Conservation (phyloP, 2,329 filamentous ascomycete species). For the Cercospora nicotianae region DNA sequence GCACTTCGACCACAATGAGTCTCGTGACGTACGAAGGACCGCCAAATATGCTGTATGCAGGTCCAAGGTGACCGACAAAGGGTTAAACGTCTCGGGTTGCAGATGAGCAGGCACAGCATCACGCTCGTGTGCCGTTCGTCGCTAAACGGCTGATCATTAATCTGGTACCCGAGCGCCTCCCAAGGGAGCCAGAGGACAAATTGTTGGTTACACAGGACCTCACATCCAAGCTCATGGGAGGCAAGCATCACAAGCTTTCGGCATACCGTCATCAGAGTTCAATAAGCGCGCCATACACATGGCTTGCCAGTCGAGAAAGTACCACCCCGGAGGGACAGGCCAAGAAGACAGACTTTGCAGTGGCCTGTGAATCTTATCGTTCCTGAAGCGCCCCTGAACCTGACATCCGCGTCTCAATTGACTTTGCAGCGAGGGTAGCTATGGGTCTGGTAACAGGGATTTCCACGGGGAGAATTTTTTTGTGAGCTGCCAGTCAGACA, state of each 20-base stretch:
- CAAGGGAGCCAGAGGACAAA: neutral
- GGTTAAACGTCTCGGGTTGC: neutral
- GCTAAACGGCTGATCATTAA: neutral
- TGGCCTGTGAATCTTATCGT: conserved; percentile 1
- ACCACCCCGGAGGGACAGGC: neutral
- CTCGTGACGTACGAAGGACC: neutral
- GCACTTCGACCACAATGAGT: neutral
- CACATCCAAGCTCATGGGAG: neutral
- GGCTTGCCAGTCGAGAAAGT: neutral
- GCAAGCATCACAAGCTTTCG: conserved; percentile 4
- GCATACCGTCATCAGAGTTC: conserved; percentile 1
- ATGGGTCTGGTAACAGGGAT: neutral
- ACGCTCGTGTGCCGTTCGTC: neutral
- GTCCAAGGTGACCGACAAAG: neutral
- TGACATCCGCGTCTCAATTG: neutral
- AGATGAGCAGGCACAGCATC: neutral
- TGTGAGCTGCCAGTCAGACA: neutral
- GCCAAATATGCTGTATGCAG: neutral
- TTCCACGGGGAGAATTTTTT: neutral
- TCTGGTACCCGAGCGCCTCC: neutral
- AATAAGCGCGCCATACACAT: conserved; percentile 8
- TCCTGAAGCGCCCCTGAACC: neutral
- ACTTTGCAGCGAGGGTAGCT: conserved; percentile 4
- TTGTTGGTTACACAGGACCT: neutral
- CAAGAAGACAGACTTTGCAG: neutral